Percentiles rank a stretch among this genome's conserved stretches.
Evolutionary conservation across 352 stramenopile species (phyloP).

Genomic region (Phytophthora cactorum): DNA sequence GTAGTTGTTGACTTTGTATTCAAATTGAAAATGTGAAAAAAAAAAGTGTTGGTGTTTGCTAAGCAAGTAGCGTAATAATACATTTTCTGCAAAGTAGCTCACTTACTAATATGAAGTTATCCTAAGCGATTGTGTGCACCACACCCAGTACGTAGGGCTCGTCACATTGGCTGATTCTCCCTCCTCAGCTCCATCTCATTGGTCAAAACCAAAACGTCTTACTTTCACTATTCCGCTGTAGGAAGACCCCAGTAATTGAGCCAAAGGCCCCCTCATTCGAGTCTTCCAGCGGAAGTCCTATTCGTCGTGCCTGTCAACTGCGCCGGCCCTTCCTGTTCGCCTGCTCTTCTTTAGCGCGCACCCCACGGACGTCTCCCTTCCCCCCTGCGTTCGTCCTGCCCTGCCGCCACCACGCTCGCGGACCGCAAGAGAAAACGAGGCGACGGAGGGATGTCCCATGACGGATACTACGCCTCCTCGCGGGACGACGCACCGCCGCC

Average conservation of each 20-base stretch:
- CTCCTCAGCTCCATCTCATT: slow-evolving; percentile 4
- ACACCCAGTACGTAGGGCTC: slow-evolving; percentile 9
- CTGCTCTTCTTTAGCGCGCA: neutral
- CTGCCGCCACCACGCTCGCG: slow-evolving; percentile 40
- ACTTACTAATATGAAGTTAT: no score
- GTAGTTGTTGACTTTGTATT: no score
- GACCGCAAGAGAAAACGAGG: slow-evolving; percentile 67
- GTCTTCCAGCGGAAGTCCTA: slow-evolving; percentile 6
- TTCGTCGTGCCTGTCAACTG: neutral
- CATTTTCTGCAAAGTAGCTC: no score
- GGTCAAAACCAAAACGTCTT: slow-evolving; percentile 14
- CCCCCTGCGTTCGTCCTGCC: slow-evolving; percentile 19
- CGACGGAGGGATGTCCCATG: slow-evolving; percentile 66
- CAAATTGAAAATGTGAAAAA: no score
- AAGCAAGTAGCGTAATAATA: no score
- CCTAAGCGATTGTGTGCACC: neutral
- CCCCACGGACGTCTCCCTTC: slow-evolving; percentile 16
- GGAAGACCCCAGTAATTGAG: slow-evolving; percentile 5
- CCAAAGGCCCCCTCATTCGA: slow-evolving; percentile 20
- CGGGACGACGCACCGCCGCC: slow-evolving; percentile 39
- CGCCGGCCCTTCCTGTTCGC: neutral
- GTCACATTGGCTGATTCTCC: slow-evolving; percentile 23
- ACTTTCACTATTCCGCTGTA: neutral
- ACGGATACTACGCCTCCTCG: slow-evolving; percentile 62
- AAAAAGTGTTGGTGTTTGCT: no score